Evolutionary conservation across 1,284 basidiomycete species (phyloP), one percentile per base, ranked within the genome.

Genomic region (Cryptococcus maquisensis): DNA sequence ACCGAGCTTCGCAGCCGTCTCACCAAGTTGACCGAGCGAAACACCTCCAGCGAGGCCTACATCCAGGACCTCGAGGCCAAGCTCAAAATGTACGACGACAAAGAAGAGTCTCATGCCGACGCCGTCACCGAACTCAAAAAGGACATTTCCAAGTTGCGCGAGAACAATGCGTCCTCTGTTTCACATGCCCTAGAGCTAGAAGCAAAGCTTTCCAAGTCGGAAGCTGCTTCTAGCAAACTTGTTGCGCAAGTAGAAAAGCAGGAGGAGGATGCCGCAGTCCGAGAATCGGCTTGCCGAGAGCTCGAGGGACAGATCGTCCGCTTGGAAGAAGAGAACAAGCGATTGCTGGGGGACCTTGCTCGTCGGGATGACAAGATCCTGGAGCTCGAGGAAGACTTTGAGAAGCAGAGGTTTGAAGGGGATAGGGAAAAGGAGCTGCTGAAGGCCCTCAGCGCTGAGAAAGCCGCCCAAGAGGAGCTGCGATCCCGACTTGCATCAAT

Each of bases 171-270:
- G 1, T 82, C 86, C 52, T 86, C 87, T 10, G 75, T 82, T 41
- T 81, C 84, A 61, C 96, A 97, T 74, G 92, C 98, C 55, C 79
- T 84, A n/a, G 92, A 94, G 52, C 81, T 98, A 20, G 95, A 98
- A 74, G 79, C 81, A 45, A 86, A 90, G 24, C 80, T 97, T 12
- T 79, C 85, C 18, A 85, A 84, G 44, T 83, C 88, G 2, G 91
- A 96, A 62, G 85, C 89, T 62, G 86, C 85, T 20, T 80, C 87
- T 12, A 76, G 86, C 2, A 74, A 77, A 9, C 80, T 97, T 3
- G 82, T 85, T 35, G 81, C 81, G 39, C 85, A 83, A 24, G 83
- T 97, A 12, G 87, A 89, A 61, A 81, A 77, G 28, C 80, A 96
- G 45, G 94, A 97, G 76, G 76, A 74, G 38, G 90, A 95, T 51